Base-by-base conservation (phyloP, 768 basidiomycete genomes). In the Amanita pseudoporphyria region DNA sequence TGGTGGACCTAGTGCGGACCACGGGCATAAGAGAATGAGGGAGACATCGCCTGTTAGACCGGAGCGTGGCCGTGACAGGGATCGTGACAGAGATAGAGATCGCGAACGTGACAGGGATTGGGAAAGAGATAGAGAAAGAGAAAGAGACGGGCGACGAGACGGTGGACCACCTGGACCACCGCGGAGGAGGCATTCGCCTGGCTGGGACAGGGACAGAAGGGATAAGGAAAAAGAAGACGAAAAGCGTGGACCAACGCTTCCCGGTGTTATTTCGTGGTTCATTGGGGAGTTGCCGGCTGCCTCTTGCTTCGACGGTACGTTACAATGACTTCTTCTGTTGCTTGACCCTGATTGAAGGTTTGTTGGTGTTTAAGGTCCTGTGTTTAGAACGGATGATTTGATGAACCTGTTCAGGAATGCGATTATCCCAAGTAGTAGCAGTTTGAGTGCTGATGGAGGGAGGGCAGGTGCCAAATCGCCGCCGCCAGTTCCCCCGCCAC, bases 381-480 rank as follows among this genome's bases (percentile, higher is more conserved):
- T 90, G 33, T 95, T 95, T 68, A 75, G 88, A 50, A 84, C 86
- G 1, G 93, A 96, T 26, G 92, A 95, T 63, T 69, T 95, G 33
- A 84, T 97, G 81, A 82, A 84, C 53, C 60, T 91, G 26, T 84
- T 96, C 64, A 75, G 81, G 31, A 87, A 79, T 58, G 86, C 88
- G 42, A 79, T 85, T 28, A 88, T 92, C 49, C 87, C 90, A 1
- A 82, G 80, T 52, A 74, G 62, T 39, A 62, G 65, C 40, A 70
- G 75, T 18, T 19, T 49, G 12, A 28, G 38, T 39, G n/a, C 37
- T 16, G 2, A 21, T 22, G 35, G 18, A 32, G 46, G 46, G 3
- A 30, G 31, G 31, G 19, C 31, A 31, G 35, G 19, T 54, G 66
- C 73, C 3, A 76, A 76, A 47, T 78, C 82, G 10, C 79, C 83